Base-by-base conservation (phyloP, 768 basidiomycete species). In the Tylopilus rubrobrunneus region DNA sequence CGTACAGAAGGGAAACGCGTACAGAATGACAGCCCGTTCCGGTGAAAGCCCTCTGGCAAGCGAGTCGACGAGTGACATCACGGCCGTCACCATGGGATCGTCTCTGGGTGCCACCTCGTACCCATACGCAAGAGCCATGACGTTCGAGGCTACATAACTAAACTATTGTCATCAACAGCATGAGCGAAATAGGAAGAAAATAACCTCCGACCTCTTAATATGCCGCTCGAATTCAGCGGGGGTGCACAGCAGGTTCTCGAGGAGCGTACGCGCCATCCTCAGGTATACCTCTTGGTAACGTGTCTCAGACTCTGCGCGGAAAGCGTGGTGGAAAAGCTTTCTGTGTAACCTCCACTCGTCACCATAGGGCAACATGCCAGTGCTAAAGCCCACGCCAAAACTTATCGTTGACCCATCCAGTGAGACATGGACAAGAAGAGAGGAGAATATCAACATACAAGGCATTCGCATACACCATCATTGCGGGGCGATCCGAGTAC, bases 281-380 rank as follows among this genome's bases (percentile, higher is more conserved):
- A 57, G n/a, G 45, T 69, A 66, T 12, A 61, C 57, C 27, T 59
- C 55, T n/a, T 63, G 54, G 42, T 49, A 53, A 29, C 53, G 29
- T 5, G 29, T 8, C 29, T 29, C 62, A 17, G 61, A 56, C 19
- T 69, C 67, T 4, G 45, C 39, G 9, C 59, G 62, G 29, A 72
- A 56, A 25, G 63, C 61, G 7, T 68, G 63, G 19, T 67, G 68
- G 31, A 69, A 62, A 19, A 68, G 49, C 45, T 62, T 66, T 42
- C 70, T 64, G 45, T 71, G 71, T 8, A 63, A 58, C 27, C 52
- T 64, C 71, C 69, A 71, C 29, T 60, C 56, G 23, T 65, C 60
- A 7, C 29, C 29, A 31, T 31, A 31, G 29, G 3, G 29, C 29
- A 31, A 7, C 29, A 31, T 31, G 10, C 27, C 67, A 62, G 66